phyloP scores from a whole-genome alignment of 257 asterid species.

The Salvia miltiorrhiza region DNA sequence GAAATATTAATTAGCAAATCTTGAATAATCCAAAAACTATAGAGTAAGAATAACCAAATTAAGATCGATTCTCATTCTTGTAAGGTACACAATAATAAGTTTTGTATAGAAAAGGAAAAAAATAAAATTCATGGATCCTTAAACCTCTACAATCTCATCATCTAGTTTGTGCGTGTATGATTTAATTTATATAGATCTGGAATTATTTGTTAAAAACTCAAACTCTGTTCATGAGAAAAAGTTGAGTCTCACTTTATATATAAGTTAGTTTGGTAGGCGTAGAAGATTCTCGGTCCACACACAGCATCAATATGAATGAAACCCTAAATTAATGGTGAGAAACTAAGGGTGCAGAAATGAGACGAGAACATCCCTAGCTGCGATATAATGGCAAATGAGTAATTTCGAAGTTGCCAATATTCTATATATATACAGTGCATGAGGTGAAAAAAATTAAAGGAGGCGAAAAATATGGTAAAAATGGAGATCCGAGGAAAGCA shows the following conservation, averaged over 20 bases:
- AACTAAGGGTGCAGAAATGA: background rate
- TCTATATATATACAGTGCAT: background rate
- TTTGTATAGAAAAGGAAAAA: background rate
- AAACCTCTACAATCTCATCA: too few relatives aligned
- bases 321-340: constrained; percentile 36
- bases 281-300: background rate
- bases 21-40: too few relatives aligned
- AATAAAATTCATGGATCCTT: too few relatives aligned
- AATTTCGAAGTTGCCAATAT: background rate
- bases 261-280: too few relatives aligned
- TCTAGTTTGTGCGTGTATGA: too few relatives aligned
- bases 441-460: background rate
- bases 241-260: background rate
- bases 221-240: background rate
- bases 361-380: background rate
- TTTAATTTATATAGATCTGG: constrained; percentile 11
- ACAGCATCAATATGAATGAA: background rate
- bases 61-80: background rate
- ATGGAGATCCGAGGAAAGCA: constrained; percentile 20
- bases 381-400: constrained; percentile 24
- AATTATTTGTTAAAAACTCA: background rate
- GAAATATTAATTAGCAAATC: too few relatives aligned
- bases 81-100: background rate
- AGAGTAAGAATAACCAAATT: background rate
- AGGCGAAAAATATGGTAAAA: constrained; percentile 1